Evolutionary conservation across 164 flowering plant species (phyloP), one percentile per base, ranked within the genome.

Genomic region (Annona cherimola): DNA sequence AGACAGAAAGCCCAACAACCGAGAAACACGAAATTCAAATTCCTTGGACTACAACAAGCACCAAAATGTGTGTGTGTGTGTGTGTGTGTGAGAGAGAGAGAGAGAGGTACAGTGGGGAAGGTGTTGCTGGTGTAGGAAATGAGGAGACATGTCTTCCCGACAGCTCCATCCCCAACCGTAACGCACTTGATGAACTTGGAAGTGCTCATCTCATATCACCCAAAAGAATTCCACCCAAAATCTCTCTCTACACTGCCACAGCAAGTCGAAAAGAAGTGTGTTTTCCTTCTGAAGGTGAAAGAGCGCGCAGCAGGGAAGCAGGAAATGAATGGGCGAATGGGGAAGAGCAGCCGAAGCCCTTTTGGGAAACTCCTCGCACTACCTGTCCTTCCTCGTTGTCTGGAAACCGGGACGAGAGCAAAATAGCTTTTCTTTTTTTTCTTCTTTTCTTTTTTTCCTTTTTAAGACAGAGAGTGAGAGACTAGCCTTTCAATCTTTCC

Each of bases 81-180:
- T 2, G 63, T 60, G 26, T n/a, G 63, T 60, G 18, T 63, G n/a
- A 72, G 40, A 42, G 14, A 69, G 12, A 69, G 26, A 35, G 14
- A 64, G n/a, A 45, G 42, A 26, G 35, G 35, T 84, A 88, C 92
- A 73, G 86, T 83, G 5, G 92, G 91, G 77, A 88, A 88, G 64
- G 89, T 85, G 83, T 88, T 88, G 87, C 88, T 84, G 19, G 91
- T 88, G 86, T 88, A 88, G 67, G 92, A 88, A 66, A 88, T 88
- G 69, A 88, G 90, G 71, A 88, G 87, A 61, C 90, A 86, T 6
- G 92, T 88, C 79, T 88, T 88, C 61, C 92, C 92, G 73, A 88
- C 92, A 70, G 92, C 92, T 70, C 92, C 92, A 83, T 86, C 92
- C 26, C 90, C 90, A 69, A 88, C 88, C 3, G 92, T 86, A n/a